Percentiles rank a stretch among this genome's conserved stretches.
phyloP scores from a whole-genome alignment of 73 alveolate species.

The Blepharisma stoltei region DNA sequence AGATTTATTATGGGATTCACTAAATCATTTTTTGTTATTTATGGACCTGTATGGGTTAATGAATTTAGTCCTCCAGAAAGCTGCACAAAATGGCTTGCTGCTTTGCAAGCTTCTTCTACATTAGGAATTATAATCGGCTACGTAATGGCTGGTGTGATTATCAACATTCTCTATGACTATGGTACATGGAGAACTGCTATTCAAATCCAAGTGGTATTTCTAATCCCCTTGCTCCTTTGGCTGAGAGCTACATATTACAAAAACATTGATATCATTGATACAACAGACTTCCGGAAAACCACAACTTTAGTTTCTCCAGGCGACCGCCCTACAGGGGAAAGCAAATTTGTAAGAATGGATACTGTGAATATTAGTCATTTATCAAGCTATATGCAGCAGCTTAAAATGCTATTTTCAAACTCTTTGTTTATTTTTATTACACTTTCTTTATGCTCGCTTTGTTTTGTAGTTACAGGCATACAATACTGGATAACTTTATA shows the following conservation, averaged over 20 bases:
- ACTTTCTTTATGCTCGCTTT: conserved; percentile 73
- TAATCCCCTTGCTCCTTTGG: conserved; percentile 61
- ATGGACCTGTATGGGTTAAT: conserved; percentile 96
- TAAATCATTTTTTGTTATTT: conserved; percentile 80
- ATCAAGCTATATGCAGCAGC: background rate
- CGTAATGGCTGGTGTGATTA: conserved; percentile 64
- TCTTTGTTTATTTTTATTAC: conserved; percentile 70
- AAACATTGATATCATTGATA: conserved; percentile 66
- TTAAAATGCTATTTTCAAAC: conserved; percentile 40
- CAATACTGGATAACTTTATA: conserved; percentile 90
- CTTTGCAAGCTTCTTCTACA: conserved; percentile 77
- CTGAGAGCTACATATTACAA: conserved; percentile 62
- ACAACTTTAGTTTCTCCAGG: conserved; percentile 53
- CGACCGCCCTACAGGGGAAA: conserved; percentile 9
- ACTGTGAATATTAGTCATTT: conserved; percentile 11
- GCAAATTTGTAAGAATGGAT: conserved; percentile 32
- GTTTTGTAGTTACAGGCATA: conserved; percentile 90
- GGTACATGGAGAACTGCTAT: conserved; percentile 88
- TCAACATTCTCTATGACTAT: conserved; percentile 46
- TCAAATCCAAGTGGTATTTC: conserved; percentile 71
- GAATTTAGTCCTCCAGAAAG: conserved; percentile 81
- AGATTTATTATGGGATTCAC: conserved; percentile 86
- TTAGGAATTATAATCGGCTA: conserved; percentile 90
- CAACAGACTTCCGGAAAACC: conserved; percentile 37
- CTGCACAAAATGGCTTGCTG: conserved; percentile 94